These are phyloP conservation scores for Termitomyces sp. DNA, from an alignment of 768 basidiomycete species.

Conservation along the genomic window DNA sequence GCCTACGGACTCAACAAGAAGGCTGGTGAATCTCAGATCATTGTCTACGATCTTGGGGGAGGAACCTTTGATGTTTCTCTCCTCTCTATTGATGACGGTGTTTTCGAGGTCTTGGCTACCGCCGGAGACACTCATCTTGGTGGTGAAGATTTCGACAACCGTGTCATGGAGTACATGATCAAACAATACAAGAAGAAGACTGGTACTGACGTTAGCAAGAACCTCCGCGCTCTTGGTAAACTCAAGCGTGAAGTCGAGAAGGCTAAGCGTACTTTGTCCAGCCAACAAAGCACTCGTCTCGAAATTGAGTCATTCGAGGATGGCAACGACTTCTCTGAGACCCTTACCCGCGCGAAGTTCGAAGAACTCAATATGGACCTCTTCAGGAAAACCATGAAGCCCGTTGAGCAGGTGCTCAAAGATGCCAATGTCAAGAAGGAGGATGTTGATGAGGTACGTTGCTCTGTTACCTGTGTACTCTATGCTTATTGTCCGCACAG, in stretches of 20 bases:
- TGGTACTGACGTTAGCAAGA: slow-evolving; percentile 75
- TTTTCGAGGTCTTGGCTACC: slow-evolving; percentile 86
- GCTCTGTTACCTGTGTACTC: background rate
- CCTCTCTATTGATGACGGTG: slow-evolving; percentile 90
- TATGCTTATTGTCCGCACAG: slow-evolving; percentile 29
- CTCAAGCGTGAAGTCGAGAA: slow-evolving; percentile 93
- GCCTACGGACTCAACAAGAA: slow-evolving; percentile 99
- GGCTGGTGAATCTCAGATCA: slow-evolving; percentile 90
- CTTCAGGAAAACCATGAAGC: slow-evolving; percentile 99
- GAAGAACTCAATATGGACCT: slow-evolving; percentile 99
- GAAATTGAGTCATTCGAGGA: slow-evolving; percentile 97
- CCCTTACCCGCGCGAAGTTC: slow-evolving; percentile 96
- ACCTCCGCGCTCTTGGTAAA: slow-evolving; percentile 85
- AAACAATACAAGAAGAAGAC: slow-evolving; percentile 93
- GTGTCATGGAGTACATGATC: slow-evolving; percentile 85
- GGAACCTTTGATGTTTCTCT: slow-evolving; percentile 99
- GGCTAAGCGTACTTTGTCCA: slow-evolving; percentile 90
- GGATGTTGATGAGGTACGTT: slow-evolving; percentile 78
- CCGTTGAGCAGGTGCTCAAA: slow-evolving; percentile 98
- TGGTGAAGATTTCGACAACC: slow-evolving; percentile 96
- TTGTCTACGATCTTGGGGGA: slow-evolving; percentile 98
- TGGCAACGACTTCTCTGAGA: slow-evolving; percentile 97
- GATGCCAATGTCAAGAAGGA: slow-evolving; percentile 99
- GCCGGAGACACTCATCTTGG: slow-evolving; percentile 94
- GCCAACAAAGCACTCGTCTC: slow-evolving; percentile 85